These are phyloP conservation scores for Pythium plurisporium DNA, from an alignment of 352 stramenopile species.

Conservation along the genomic window DNA sequence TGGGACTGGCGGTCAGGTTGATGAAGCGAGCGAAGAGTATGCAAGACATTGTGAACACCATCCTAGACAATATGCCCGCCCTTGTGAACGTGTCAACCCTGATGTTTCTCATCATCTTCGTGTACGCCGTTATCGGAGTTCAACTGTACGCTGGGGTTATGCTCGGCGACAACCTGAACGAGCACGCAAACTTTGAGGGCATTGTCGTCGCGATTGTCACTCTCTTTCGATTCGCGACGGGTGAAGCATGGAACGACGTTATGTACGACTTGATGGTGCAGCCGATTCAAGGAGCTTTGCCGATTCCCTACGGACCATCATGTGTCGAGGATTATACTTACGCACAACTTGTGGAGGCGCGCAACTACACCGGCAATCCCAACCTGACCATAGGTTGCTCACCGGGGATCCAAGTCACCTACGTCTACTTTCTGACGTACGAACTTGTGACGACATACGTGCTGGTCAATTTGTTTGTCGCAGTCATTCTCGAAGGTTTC, in stretches of 20 bases:
- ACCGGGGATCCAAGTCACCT: slow-evolving; percentile 32
- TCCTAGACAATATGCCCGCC: slow-evolving; percentile 68
- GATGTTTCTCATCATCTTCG: slow-evolving; percentile 70
- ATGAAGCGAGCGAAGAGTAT: slow-evolving; percentile 54
- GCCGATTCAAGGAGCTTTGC: slow-evolving; percentile 15
- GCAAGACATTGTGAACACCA: slow-evolving; percentile 59
- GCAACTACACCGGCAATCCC: slow-evolving; percentile 20
- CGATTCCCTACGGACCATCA: slow-evolving; percentile 30
- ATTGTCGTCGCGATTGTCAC: slow-evolving; percentile 49
- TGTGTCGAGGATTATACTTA: slow-evolving; percentile 41
- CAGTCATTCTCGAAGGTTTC: slow-evolving; percentile 79
- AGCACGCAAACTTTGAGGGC: slow-evolving; percentile 63
- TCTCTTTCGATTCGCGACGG: slow-evolving; percentile 65
- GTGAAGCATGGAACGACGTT: slow-evolving; percentile 73
- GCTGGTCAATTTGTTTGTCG: slow-evolving; percentile 75
- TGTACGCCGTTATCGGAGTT: slow-evolving; percentile 74
- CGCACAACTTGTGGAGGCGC: slow-evolving; percentile 22
- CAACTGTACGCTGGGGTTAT: slow-evolving; percentile 61
- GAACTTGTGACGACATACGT: slow-evolving; percentile 63
- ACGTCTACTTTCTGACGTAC: slow-evolving; percentile 70
- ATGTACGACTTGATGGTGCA: slow-evolving; percentile 72
- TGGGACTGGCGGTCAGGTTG: slow-evolving; percentile 46
- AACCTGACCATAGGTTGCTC: slow-evolving; percentile 39
- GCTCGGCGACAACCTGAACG: slow-evolving; percentile 45
- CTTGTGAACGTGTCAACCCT: slow-evolving; percentile 70